These are phyloP conservation scores for Jasminum sambac DNA, from an alignment of 257 asterid genomes.

Conservation along the genomic window DNA sequence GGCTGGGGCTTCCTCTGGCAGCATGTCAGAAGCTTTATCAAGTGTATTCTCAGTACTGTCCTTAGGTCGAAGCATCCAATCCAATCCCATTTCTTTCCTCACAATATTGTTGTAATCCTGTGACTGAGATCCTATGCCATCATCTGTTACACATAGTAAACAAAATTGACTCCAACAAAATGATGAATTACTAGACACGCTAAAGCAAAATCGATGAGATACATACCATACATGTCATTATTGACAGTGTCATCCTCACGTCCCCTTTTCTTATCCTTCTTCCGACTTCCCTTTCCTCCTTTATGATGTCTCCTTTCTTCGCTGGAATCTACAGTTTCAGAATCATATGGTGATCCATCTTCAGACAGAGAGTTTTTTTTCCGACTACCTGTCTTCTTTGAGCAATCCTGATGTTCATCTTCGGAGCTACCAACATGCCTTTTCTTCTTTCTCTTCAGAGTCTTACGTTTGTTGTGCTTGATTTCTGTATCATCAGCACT, in stretches of 20 bases:
- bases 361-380: conserved; percentile 40
- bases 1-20: conserved; percentile 47
- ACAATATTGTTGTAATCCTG: conserved; percentile 30
- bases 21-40: conserved; percentile 31
- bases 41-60: conserved; percentile 41
- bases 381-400: conserved; percentile 38
- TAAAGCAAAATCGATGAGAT: neutral
- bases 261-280: conserved; percentile 28
- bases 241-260: conserved; percentile 20
- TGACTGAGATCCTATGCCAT: conserved; percentile 41
- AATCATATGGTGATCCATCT: conserved; percentile 32
- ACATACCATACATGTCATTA: conserved; percentile 33
- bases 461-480: conserved; percentile 36
- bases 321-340: conserved; percentile 41
- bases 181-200: neutral
- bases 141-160: conserved; percentile 31
- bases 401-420: conserved; percentile 29
- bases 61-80: conserved; percentile 92
- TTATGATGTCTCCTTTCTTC: conserved; percentile 23
- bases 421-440: conserved; percentile 35
- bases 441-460: conserved; percentile 39
- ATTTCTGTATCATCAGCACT: conserved; percentile 40
- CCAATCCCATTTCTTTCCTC: conserved; percentile 91
- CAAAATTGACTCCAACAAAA: neutral
- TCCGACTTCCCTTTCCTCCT: conserved; percentile 26